Evolutionary conservation across 2,329 filamentous ascomycete species (phyloP), one percentile per base, ranked within the genome.

Genomic region (Cryphonectria carpinicola): DNA sequence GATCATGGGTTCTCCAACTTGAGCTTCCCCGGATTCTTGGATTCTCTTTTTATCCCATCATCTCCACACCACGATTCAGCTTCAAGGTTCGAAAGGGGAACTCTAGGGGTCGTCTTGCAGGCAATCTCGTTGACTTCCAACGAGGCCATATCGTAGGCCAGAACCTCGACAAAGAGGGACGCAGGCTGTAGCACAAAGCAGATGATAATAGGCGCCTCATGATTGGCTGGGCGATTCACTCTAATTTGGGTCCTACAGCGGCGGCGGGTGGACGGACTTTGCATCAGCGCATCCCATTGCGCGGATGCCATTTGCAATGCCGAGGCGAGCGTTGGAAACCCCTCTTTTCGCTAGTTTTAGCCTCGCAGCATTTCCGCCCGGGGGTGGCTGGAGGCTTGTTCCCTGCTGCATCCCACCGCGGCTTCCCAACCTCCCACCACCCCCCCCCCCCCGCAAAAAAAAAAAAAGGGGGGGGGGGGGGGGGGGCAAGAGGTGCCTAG

Each of bases 351-450:
- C 64, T 32, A 46, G 22, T 52, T 0, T 54, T 61, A 37, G 58
- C 35, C 35, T 61, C 22, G 14, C 58, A 39, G 39, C 11, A 17
- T 39, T 39, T n/a, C 64, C 22, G n/a, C 22, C 61, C 37, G 13
- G 54, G 46, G 46, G 64, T 54, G 64, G 64, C 64, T 65, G 46
- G 46, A 65, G 25, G 46, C 64, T 37, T 65, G 46, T 54, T 65
- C 64, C 64, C 28, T 54, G 64, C 32, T 32, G 17, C 43, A 22
- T 46, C 11, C 28, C 7, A n/a, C 63, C 46, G 41, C 37, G 22
- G 22, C 46, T n/a, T 49, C 43, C 43, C 43, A 32, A 32, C 43
- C 13, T 19, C 41, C 19, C 14, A 8, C 14, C 13, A 43, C 41
- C 41, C n/a, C n/a, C n/a, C n/a, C n/a, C n/a, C n/a, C n/a, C n/a